Evolutionary conservation across 805 yeast species (phyloP).

Genomic region (Hagleromyces aurorensis): DNA sequence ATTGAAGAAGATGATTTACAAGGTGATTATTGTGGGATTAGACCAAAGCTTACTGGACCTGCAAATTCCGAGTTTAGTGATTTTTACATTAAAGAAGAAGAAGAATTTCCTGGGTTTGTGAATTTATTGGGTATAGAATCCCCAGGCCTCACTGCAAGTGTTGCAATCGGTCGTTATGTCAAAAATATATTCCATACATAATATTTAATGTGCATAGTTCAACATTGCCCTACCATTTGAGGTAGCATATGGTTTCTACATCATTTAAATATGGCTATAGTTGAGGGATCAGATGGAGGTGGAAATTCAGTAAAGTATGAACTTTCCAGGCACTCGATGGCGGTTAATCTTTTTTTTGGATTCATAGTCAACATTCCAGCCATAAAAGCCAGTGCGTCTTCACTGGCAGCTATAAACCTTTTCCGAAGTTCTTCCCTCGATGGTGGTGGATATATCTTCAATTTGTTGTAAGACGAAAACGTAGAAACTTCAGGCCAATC

Average conservation of each 20-base stretch:
- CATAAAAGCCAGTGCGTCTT: conserved; percentile 69
- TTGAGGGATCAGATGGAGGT: conserved; percentile 55
- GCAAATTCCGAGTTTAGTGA: conserved; percentile 50
- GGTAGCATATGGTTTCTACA: no score
- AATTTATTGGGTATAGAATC: conserved; percentile 80
- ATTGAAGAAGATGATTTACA: conserved; percentile 43
- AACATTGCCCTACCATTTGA: no score
- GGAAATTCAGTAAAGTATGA: conserved; percentile 70
- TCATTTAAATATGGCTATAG: no score
- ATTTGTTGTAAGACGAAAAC: conserved; percentile 67
- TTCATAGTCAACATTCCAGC: conserved; percentile 65
- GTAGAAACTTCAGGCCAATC: conserved; percentile 86
- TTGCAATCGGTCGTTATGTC: conserved; percentile 80
- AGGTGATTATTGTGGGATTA: conserved; percentile 71
- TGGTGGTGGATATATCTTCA: conserved; percentile 76
- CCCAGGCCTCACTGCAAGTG: conserved; percentile 78
- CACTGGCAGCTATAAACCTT: conserved; percentile 87
- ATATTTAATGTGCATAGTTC: no score
- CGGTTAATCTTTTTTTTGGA: conserved; percentile 64
- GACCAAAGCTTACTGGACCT: conserved; percentile 63
- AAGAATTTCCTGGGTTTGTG: conserved; percentile 68
- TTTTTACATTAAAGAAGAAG: conserved; percentile 63
- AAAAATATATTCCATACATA: conserved; percentile 19
- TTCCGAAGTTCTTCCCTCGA: conserved; percentile 69
- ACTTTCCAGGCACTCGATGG: conserved; percentile 55